Conservation (phyloP, 768 basidiomycete species). For the Russula abietina region DNA sequence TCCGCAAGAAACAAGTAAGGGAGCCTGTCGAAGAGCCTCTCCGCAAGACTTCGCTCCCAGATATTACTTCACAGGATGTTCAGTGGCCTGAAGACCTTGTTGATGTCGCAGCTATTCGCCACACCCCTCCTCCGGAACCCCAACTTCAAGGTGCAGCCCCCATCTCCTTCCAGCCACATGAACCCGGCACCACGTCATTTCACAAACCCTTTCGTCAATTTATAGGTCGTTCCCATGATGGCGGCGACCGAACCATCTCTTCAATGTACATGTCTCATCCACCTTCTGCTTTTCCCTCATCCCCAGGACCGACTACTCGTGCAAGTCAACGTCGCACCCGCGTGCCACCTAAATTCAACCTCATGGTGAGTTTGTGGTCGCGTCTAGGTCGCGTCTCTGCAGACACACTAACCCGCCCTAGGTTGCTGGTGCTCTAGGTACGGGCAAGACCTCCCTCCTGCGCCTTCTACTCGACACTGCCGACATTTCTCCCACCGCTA, state of each 20-base stretch:
- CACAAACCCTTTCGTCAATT: slow-evolving; percentile 69
- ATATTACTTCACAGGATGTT: slow-evolving; percentile 66
- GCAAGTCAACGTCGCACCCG: slow-evolving; percentile 60
- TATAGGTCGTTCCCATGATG: slow-evolving; percentile 33
- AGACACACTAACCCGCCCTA: slow-evolving; percentile 27
- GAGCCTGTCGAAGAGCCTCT: slow-evolving; percentile 45
- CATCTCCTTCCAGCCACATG: slow-evolving; percentile 53
- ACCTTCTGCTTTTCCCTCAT: slow-evolving; percentile 52
- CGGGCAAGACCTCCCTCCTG: slow-evolving; percentile 80
- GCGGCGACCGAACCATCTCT: slow-evolving; percentile 52
- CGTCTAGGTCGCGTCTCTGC: background rate
- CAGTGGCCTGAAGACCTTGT: slow-evolving; percentile 84
- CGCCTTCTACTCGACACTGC: slow-evolving; percentile 79
- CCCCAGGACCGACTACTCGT: slow-evolving; percentile 37
- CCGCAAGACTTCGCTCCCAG: slow-evolving; percentile 71
- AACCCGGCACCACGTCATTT: slow-evolving; percentile 59
- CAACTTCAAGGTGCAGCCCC: slow-evolving; percentile 62
- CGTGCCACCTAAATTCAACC: slow-evolving; percentile 75
- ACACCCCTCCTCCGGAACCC: slow-evolving; percentile 34
- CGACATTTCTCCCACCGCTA: slow-evolving; percentile 72
- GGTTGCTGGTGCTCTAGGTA: slow-evolving; percentile 77
- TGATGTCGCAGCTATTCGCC: slow-evolving; percentile 59
- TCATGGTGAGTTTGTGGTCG: slow-evolving; percentile 54
- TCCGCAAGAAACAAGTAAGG: slow-evolving; percentile 59
- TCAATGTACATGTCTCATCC: slow-evolving; percentile 61